Base-by-base conservation (phyloP, 495 filamentous ascomycete genomes). In the Wilcoxina mikolae region DNA sequence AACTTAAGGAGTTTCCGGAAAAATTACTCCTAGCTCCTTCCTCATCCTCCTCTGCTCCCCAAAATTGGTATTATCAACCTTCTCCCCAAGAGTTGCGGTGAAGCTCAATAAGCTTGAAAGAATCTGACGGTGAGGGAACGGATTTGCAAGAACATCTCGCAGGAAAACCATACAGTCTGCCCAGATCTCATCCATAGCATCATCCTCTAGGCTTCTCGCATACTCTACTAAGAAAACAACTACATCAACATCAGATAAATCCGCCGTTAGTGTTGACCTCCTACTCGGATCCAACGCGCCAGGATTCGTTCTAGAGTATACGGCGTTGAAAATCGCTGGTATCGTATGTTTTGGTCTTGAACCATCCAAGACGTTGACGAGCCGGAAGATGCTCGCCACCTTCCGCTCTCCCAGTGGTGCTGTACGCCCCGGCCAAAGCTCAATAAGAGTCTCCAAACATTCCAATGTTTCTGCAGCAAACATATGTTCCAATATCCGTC, bases 101-200 rank as follows among this genome's bases (percentile, higher is more conserved):
- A 96, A 93, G 57, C 93, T 85, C 26, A 99, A 72, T 53, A 99
- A 70, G 25, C 82, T 80, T 4, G 93, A 87, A 22, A 99, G 72
- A 20, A 85, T 88, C 65, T 94, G 87, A 45, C 91, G 76, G 64
- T 96, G 90, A 1, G 91, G 93, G 59, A 99, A 85, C 2, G 93
- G 93, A 67, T 99, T 96, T 41, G 83, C 82, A 25, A 96, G 72
- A 4, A 96, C 78, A 68, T 96, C 93, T 51, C 79, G 81, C 41
- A 96, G 67, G 68, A 99, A 99, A 0, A 82, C 78, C 61, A 87
- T 87, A 66, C 90, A 96, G 62, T 99, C 93, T 33, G 78, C 72
- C 91, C 91, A 99, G 27, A 99, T 95, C 68, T 99, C 91, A 62
- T 99, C 93, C 74, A 96, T 90, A n/a, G 91, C 83, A 72, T 99